Conservation (phyloP, 1,139 yeast species). For the Pichia sp. region DNA sequence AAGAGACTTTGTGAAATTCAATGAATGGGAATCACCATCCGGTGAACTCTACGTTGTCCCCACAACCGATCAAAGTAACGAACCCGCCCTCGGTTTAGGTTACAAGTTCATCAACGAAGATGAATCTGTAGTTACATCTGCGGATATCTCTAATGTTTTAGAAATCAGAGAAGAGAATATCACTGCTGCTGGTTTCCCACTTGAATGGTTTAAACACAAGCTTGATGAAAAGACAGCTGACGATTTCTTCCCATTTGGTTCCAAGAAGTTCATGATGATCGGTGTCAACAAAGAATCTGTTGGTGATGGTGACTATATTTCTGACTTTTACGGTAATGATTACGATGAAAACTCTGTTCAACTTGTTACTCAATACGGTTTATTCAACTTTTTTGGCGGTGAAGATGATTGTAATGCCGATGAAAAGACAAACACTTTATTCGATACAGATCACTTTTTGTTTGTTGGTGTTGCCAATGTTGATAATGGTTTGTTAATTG, state of each 20-base stretch:
- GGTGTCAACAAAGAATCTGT: constrained; percentile 24
- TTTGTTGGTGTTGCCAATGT: constrained; percentile 28
- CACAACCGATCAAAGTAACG: constrained; percentile 1
- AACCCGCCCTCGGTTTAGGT: constrained; percentile 17
- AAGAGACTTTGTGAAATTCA: constrained; percentile 16
- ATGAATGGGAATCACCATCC: constrained; percentile 28
- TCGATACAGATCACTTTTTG: constrained; percentile 25
- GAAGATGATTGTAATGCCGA: constrained; percentile 12
- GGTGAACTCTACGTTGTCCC: constrained; percentile 28
- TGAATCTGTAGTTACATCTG: neutral
- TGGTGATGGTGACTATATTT: constrained; percentile 3
- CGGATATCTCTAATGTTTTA: constrained; percentile 7
- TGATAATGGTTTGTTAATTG: neutral
- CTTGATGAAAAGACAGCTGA: constrained; percentile 18
- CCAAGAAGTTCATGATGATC: constrained; percentile 29
- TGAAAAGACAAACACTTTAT: constrained; percentile 15
- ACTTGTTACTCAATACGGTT: neutral
- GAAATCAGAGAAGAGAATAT: constrained; percentile 27
- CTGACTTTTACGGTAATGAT: constrained; percentile 13
- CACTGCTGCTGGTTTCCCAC: constrained; percentile 29
- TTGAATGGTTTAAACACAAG: constrained; percentile 17
- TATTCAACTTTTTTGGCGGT: constrained; percentile 18
- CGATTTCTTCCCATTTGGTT: constrained; percentile 29
- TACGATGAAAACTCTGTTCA: constrained; percentile 15
- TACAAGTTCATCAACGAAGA: constrained; percentile 15